These are phyloP conservation scores for Dacryopinax primogenitus DNA, from an alignment of 768 basidiomycete species.

Conservation along the genomic window DNA sequence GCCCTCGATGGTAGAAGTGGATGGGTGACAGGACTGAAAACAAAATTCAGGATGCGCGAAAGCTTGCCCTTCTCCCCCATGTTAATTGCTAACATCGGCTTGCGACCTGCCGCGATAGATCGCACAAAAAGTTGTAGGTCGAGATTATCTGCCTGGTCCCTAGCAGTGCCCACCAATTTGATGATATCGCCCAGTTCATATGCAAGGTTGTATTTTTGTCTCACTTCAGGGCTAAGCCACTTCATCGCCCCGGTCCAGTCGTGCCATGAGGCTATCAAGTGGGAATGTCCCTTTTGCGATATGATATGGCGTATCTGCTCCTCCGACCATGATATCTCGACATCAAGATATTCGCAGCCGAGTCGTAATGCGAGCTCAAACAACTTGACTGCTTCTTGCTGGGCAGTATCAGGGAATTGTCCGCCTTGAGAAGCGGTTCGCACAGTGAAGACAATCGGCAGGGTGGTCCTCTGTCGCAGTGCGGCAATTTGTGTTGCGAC, in stretches of 20 bases:
- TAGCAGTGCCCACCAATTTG: constrained; percentile 85
- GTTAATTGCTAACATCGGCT: constrained; percentile 89
- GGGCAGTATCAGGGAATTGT: constrained; percentile 66
- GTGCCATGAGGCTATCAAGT: constrained; percentile 88
- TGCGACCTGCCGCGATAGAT: constrained; percentile 38
- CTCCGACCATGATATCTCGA: constrained; percentile 68
- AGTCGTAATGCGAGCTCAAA: constrained; percentile 65
- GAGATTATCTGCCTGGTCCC: constrained; percentile 62
- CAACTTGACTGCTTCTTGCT: constrained; percentile 59
- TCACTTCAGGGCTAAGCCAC: constrained; percentile 59
- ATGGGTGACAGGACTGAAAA: constrained; percentile 85
- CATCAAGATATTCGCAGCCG: constrained; percentile 85
- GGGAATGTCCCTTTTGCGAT: constrained; percentile 52
- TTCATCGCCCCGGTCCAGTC: constrained; percentile 78
- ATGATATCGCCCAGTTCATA: constrained; percentile 67
- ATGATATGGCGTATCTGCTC: constrained; percentile 46
- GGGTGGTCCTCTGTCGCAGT: constrained; percentile 56
- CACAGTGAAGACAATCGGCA: constrained; percentile 89
- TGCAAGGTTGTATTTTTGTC: constrained; percentile 57
- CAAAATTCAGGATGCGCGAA: constrained; percentile 73
- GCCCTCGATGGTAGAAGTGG: constrained; percentile 71
- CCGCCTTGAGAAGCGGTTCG: constrained; percentile 83
- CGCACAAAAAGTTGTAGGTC: constrained; percentile 58
- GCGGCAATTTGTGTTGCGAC: constrained; percentile 70
- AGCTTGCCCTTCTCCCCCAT: constrained; percentile 84